Conservation (phyloP, 768 basidiomycete genomes). For the Amanita jacksonii region DNA sequence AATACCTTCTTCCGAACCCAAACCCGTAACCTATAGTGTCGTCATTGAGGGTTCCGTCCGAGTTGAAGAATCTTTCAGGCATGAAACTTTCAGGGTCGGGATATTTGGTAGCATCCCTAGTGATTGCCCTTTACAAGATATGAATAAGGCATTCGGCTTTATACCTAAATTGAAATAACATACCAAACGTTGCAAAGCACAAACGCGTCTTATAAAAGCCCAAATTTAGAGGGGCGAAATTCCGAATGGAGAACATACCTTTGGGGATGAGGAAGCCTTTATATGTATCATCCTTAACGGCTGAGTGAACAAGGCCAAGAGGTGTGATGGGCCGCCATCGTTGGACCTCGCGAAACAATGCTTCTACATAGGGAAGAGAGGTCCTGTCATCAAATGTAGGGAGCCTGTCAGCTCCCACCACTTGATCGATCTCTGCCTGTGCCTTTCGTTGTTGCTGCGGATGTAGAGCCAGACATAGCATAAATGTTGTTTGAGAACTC, state of each 20-base stretch:
- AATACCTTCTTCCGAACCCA: constrained; percentile 26
- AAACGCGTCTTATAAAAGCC: background rate
- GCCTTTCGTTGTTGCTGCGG: constrained; percentile 8
- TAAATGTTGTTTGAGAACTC: background rate
- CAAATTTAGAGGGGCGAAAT: too few species aligned
- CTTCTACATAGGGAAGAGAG: constrained; percentile 7
- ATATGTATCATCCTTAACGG: background rate
- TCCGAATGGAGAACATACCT: background rate
- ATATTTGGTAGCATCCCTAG: constrained; percentile 40
- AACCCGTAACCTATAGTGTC: constrained; percentile 17
- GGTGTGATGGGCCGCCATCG: constrained; percentile 7
- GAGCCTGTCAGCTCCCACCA: constrained; percentile 15
- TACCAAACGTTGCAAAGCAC: background rate
- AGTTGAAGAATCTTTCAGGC: constrained; percentile 45
- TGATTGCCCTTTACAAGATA: constrained; percentile 27
- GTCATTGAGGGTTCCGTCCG: constrained; percentile 18
- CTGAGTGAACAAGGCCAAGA: background rate
- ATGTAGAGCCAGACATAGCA: constrained; percentile 6
- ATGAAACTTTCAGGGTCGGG: constrained; percentile 39
- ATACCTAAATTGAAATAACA: background rate
- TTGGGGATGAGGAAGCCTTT: constrained; percentile 1
- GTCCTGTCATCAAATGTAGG: constrained; percentile 5
- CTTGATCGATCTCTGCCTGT: constrained; percentile 10
- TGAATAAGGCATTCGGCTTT: too few species aligned
- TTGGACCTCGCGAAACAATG: background rate